Conservation (phyloP, 306 rosid genomes). For the Vigna trinervia region DNA sequence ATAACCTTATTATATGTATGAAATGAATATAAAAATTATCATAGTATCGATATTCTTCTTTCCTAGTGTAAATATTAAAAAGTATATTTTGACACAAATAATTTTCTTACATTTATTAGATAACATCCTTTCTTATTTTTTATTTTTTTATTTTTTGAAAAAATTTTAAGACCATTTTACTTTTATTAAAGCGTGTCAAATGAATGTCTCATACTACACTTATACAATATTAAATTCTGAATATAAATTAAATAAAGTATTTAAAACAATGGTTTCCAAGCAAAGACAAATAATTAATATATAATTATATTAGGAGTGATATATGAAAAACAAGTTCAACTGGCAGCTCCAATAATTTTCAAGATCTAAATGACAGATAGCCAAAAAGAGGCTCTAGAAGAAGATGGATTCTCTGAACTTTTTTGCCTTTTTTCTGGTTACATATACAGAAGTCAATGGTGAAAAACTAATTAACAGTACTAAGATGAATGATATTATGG, state of each 20-base stretch:
- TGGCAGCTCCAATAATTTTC: not conserved
- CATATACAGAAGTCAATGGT: slow-evolving; percentile 11
- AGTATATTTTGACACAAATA: too few relatives aligned
- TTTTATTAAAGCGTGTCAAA: too few relatives aligned
- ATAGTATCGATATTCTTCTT: too few relatives aligned
- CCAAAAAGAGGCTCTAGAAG: not conserved
- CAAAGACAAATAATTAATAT: not conserved
- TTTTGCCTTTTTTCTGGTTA: not conserved
- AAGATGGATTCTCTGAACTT: not conserved
- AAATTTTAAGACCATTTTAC: too few relatives aligned
- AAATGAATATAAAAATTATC: too few relatives aligned
- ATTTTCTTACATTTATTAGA: too few relatives aligned
- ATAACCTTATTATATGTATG: too few relatives aligned
- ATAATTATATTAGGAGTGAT: not conserved
- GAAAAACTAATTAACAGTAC: too few relatives aligned
- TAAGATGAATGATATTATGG: slow-evolving; percentile 50
- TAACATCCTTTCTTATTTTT: too few relatives aligned
- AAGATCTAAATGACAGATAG: slow-evolving; percentile 3
- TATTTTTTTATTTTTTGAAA: too few relatives aligned
- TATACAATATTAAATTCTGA: not conserved
- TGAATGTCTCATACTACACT: too few relatives aligned
- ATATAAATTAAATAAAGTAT: not conserved
- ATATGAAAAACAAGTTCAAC: not conserved
- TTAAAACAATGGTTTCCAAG: slow-evolving; percentile 3
- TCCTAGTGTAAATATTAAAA: too few relatives aligned